These are phyloP conservation scores for Leishmania lainsoni DNA, from an alignment of 208 protist genomes.

Conservation along the genomic window DNA sequence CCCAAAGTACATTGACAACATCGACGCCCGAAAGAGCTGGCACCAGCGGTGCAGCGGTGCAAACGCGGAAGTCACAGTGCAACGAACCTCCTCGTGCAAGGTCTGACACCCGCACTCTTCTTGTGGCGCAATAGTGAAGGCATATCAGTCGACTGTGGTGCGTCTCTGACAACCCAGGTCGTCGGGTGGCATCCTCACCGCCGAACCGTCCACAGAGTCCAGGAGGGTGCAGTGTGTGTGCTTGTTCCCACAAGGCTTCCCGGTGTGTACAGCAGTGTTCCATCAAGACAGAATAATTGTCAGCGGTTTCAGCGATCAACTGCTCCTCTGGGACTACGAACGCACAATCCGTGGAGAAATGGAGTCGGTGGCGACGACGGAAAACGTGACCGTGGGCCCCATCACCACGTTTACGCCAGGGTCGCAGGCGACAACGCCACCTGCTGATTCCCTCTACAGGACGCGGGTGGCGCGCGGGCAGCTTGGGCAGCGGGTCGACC, in stretches of 20 bases:
- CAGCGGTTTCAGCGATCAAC: slow-evolving; percentile 61
- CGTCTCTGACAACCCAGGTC: slow-evolving; percentile 44
- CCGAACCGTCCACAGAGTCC: background rate
- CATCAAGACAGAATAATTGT: slow-evolving; percentile 77
- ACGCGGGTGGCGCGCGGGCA: slow-evolving; percentile 24
- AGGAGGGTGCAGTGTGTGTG: slow-evolving; percentile 38
- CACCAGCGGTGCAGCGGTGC: background rate
- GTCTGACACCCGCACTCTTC: too few species aligned
- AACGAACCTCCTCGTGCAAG: background rate
- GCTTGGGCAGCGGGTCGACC: slow-evolving; percentile 32
- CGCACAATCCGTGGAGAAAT: slow-evolving; percentile 9
- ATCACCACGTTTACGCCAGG: slow-evolving; percentile 35
- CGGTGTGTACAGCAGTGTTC: slow-evolving; percentile 68
- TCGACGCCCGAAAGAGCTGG: background rate
- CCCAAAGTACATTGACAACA: background rate
- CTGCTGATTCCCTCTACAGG: background rate
- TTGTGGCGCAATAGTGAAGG: background rate
- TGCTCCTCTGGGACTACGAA: slow-evolving; percentile 69
- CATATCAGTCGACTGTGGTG: background rate
- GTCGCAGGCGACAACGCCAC: slow-evolving; percentile 4
- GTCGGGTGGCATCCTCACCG: slow-evolving; percentile 2
- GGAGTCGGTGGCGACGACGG: slow-evolving; percentile 5
- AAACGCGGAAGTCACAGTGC: background rate
- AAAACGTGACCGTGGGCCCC: slow-evolving; percentile 23
- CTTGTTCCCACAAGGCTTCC: slow-evolving; percentile 65